Evolutionary conservation across 2,329 filamentous ascomycete species (phyloP), one percentile per base, ranked within the genome.

Genomic region (Onygenales sp.): DNA sequence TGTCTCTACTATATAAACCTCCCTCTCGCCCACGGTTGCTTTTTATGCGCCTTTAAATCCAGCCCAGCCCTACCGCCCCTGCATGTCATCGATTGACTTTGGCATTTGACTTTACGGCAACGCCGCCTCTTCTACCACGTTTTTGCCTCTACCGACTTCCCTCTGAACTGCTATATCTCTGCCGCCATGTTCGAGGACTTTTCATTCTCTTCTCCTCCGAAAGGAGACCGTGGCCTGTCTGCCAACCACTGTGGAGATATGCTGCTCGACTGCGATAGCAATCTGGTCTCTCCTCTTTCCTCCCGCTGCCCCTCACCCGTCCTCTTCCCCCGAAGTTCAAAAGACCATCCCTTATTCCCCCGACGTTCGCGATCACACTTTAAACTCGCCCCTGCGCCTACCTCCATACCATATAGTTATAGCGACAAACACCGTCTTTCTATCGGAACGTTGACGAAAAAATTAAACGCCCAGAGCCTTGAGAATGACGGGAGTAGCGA

Each of bases 371-470:
- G 66, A 52, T 66, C 67, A 14, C 64, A 66, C 51, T 66, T 64
- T 55, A 68, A 64, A 43, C 66, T 65, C 39, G 63, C 63, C 21
- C 69, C 66, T n/a, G 67, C 69, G 17, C 71, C 71, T 8, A 72
- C 71, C 13, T 76, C 62, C 41, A 77, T 58, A 59, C 73, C 60
- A 67, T 71, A 69, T 67, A 74, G 42, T 43, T 70, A 72, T 55
- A 65, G 68, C 42, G 59, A 65, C 35, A 65, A 66, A 41, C 66
- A 67, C 45, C 61, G 60, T 13, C 65, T 73, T 14, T 73, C 70
- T 5, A 71, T 73, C 50, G 63, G 65, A 48, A 69, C 67, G 1
- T 56, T 73, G 52, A 72, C 70, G 5, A 63, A 66, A 50, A 71
- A 71, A 60, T 57, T 73, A 5, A 65, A 72, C 55, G 69, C 71